Evolutionary conservation across 805 yeast species (phyloP).

Genomic region (Candida krabiensis): DNA sequence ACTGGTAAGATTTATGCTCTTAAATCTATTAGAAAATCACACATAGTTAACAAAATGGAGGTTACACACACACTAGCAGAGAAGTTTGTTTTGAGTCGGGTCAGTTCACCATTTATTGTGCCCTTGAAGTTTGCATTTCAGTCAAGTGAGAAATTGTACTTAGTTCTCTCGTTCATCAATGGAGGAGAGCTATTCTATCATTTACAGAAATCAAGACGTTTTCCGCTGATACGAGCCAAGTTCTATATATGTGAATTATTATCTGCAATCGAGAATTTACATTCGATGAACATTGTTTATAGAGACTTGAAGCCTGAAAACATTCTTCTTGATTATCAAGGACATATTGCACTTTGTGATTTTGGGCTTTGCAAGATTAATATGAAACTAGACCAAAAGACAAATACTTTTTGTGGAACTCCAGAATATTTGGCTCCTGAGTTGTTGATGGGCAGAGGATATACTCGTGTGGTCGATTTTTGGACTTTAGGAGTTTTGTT

Average conservation of each 20-base stretch:
- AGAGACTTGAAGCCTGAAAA: conserved; percentile 97
- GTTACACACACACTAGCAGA: conserved; percentile 96
- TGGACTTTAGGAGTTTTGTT: conserved; percentile 96
- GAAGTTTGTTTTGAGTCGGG: conserved; percentile 90
- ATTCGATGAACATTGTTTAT: conserved; percentile 88
- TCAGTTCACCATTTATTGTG: conserved; percentile 92
- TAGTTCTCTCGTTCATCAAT: conserved; percentile 89
- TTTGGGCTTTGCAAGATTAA: conserved; percentile 95
- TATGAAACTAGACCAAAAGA: conserved; percentile 85
- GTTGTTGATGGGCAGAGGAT: conserved; percentile 85
- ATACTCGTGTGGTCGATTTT: conserved; percentile 96
- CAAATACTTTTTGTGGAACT: conserved; percentile 94
- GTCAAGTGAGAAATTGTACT: conserved; percentile 89
- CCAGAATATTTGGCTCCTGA: conserved; percentile 98
- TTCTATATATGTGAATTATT: conserved; percentile 93
- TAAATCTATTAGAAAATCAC: conserved; percentile 91
- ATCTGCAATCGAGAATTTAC: conserved; percentile 90
- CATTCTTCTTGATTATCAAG: conserved; percentile 90
- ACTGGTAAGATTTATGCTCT: conserved; percentile 93
- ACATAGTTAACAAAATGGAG: conserved; percentile 90
- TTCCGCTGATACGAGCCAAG: conserved; percentile 84
- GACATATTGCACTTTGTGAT: conserved; percentile 96
- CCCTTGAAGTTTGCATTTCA: conserved; percentile 96
- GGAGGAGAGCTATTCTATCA: conserved; percentile 98
- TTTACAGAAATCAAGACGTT: conserved; percentile 85